Percentiles rank a stretch among this genome's conserved stretches.
These are phyloP conservation scores for Melastoma candidum DNA, from an alignment of 441 rosid species.

Conservation along the genomic window DNA sequence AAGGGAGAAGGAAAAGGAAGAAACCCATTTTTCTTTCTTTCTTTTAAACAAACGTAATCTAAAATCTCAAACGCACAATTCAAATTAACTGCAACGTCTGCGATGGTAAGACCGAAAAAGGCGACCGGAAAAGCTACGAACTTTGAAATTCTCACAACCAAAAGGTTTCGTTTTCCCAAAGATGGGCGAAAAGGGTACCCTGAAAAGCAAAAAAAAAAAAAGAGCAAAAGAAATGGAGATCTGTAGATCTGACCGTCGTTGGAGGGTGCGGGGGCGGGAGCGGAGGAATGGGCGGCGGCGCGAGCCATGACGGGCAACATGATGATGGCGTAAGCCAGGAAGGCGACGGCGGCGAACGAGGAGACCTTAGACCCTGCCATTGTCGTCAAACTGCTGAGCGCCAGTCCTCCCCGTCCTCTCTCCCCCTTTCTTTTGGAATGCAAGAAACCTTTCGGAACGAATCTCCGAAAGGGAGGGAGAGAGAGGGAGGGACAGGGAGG, in stretches of 20 bases:
- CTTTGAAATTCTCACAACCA: too few relatives aligned
- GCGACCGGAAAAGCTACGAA: too few relatives aligned
- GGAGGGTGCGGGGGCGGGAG: constrained; percentile 51
- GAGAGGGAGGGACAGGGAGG: constrained; percentile 2
- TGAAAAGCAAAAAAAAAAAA: not conserved
- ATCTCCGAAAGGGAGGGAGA: not conserved
- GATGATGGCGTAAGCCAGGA: constrained; percentile 18
- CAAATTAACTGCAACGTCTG: too few relatives aligned
- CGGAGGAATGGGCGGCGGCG: constrained; percentile 28
- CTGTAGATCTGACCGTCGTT: constrained; percentile 37
- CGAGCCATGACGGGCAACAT: constrained; percentile 35
- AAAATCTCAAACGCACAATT: too few relatives aligned
- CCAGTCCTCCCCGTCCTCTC: not conserved
- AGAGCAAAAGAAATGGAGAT: not conserved
- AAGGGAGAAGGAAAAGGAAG: too few relatives aligned
- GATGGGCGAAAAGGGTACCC: not conserved
- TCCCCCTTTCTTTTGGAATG: not conserved
- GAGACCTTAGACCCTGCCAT: constrained; percentile 35
- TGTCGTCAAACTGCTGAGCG: not conserved
- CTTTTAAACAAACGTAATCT: too few relatives aligned
- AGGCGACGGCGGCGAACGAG: constrained; percentile 23
- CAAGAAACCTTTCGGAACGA: not conserved
- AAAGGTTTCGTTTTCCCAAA: too few relatives aligned
- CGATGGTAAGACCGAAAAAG: too few relatives aligned
- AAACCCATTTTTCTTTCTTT: too few relatives aligned